Evolutionary conservation across 805 yeast species (phyloP).

Genomic region (Ogataea thermomethanolica): DNA sequence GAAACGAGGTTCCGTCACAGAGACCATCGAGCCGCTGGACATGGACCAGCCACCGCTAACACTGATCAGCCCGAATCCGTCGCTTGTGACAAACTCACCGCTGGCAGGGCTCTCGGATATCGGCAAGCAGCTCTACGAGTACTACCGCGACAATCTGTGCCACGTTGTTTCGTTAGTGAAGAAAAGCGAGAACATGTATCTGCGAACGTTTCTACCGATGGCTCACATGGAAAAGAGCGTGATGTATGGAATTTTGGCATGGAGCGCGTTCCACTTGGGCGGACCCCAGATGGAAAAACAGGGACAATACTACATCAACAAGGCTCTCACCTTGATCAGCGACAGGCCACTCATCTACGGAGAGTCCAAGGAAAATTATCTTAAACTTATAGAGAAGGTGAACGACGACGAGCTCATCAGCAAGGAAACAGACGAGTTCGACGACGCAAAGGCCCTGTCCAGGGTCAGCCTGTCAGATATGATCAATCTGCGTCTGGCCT

Average conservation of each 20-base stretch:
- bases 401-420: constrained; percentile 26
- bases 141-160: constrained; percentile 45
- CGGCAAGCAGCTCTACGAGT: constrained; percentile 43
- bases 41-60: constrained; percentile 5
- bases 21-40: neutral
- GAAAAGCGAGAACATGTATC: constrained; percentile 46
- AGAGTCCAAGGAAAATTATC: constrained; percentile 19
- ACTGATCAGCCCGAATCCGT: constrained; percentile 29
- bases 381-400: constrained; percentile 26
- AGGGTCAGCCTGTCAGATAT: constrained; percentile 30
- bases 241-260: constrained; percentile 48
- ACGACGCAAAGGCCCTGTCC: constrained; percentile 9
- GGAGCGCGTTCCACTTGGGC: constrained; percentile 54
- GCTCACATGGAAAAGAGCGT: constrained; percentile 52
- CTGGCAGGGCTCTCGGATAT: constrained; percentile 31
- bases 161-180: constrained; percentile 47
- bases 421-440: constrained; percentile 8
- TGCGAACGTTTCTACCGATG: constrained; percentile 51
- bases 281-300: constrained; percentile 41
- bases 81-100: constrained; percentile 26
- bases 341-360: constrained; percentile 28
- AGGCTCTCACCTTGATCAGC: constrained; percentile 43
- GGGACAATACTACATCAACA: constrained; percentile 46
- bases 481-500: constrained; percentile 52
- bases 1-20: neutral